These are phyloP conservation scores for Sugiyamaella neomexicana DNA, from an alignment of 1,139 yeast species.

Conservation along the genomic window DNA sequence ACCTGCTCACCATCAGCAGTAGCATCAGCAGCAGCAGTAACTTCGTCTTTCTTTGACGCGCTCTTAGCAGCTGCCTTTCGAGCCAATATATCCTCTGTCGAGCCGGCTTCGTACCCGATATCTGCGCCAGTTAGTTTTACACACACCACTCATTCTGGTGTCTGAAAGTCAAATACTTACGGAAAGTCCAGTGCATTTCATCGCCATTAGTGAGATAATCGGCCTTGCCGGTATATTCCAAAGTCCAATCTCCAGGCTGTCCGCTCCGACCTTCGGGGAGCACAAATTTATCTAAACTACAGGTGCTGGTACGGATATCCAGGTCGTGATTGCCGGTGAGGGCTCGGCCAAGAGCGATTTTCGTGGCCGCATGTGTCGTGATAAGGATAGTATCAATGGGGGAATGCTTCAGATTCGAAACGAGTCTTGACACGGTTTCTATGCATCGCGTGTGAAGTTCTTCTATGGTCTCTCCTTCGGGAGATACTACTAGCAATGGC, in stretches of 20 bases:
- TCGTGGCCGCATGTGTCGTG: slow-evolving; percentile 82
- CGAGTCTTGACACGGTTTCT: slow-evolving; percentile 51
- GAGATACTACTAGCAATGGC: slow-evolving; percentile 56
- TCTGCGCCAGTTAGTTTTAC: slow-evolving; percentile 9
- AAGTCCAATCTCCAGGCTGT: slow-evolving; percentile 50
- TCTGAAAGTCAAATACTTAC: slow-evolving; percentile 30
- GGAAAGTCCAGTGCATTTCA: slow-evolving; percentile 89
- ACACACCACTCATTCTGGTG: no score
- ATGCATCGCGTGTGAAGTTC: slow-evolving; percentile 60
- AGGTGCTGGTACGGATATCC: slow-evolving; percentile 54
- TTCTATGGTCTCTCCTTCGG: slow-evolving; percentile 63
- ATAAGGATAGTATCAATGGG: slow-evolving; percentile 49
- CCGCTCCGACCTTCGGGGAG: slow-evolving; percentile 45
- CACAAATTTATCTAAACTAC: slow-evolving; percentile 58
- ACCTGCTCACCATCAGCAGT: slow-evolving; percentile 24
- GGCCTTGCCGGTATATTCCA: slow-evolving; percentile 66
- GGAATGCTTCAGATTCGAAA: slow-evolving; percentile 51
- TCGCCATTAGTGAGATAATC: slow-evolving; percentile 72
- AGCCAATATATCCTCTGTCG: slow-evolving; percentile 26
- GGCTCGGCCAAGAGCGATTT: slow-evolving; percentile 74
- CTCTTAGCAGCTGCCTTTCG: slow-evolving; percentile 16
- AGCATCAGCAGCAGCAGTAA: slow-evolving; percentile 6
- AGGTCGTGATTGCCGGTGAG: slow-evolving; percentile 53
- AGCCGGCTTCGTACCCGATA: slow-evolving; percentile 23
- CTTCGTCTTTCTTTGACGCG: slow-evolving; percentile 4